Evolutionary conservation across 192 early-diverging fungal species (phyloP).

Genomic region (Umbelopsis vinacea): DNA sequence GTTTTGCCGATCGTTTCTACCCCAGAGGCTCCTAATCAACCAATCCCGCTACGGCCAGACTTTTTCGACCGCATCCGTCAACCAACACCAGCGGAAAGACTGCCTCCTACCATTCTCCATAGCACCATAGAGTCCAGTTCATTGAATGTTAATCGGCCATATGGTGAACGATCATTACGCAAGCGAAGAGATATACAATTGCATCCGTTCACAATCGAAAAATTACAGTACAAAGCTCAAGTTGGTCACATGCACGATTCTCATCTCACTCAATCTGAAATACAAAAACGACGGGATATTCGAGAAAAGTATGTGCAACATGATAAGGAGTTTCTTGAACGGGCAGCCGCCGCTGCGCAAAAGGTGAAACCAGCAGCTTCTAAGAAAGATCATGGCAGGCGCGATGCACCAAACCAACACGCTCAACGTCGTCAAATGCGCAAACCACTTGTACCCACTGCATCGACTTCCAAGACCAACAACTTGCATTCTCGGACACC

Average conservation of each 20-base stretch:
- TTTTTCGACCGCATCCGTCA: conserved; percentile 1
- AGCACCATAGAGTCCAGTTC: neutral
- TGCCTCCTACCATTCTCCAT: too few species aligned
- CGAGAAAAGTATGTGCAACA: neutral
- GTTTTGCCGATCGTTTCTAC: neutral
- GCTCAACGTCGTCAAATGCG: neutral
- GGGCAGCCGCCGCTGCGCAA: neutral
- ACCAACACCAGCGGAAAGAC: neutral
- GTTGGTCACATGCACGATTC: conserved; percentile 9
- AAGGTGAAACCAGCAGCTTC: neutral
- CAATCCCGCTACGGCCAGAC: neutral
- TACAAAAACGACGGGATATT: conserved; percentile 4
- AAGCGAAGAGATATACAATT: conserved; percentile 23
- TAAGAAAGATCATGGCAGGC: neutral
- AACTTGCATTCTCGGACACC: neutral
- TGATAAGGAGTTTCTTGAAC: neutral
- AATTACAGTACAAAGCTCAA: conserved; percentile 14
- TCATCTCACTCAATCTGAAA: conserved; percentile 5
- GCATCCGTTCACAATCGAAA: conserved; percentile 26
- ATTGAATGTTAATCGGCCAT: neutral
- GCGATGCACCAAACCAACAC: neutral
- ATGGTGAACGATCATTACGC: conserved; percentile 1
- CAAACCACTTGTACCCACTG: neutral
- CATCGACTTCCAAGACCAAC: too few species aligned
- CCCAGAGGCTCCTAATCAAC: neutral